Conservation (phyloP, 2,329 filamentous ascomycete species). For the Periconia sp. region DNA sequence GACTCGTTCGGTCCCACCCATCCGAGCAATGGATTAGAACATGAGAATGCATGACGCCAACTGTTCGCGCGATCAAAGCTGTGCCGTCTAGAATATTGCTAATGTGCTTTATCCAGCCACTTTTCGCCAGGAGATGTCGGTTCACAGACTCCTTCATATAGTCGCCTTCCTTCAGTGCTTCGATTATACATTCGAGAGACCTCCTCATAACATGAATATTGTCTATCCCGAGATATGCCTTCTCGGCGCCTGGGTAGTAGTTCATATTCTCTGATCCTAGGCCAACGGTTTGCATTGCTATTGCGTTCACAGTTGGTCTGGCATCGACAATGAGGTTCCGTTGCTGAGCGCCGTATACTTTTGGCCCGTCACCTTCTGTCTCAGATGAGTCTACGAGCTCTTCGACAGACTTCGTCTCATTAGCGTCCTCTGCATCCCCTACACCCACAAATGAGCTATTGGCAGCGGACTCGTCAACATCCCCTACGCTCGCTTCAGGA, state of each 20-base stretch:
- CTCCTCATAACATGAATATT: slow-evolving; percentile 99
- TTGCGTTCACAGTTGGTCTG: slow-evolving; percentile 89
- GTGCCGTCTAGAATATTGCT: slow-evolving; percentile 82
- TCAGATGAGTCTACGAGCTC: slow-evolving; percentile 44
- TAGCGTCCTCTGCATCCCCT: slow-evolving; percentile 28
- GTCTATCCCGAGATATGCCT: slow-evolving; percentile 92
- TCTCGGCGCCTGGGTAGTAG: slow-evolving; percentile 89
- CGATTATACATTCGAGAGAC: slow-evolving; percentile 85
- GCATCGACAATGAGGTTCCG: slow-evolving; percentile 96
- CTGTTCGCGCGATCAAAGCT: slow-evolving; percentile 80
- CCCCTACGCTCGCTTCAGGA: slow-evolving; percentile 41
- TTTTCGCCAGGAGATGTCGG: slow-evolving; percentile 79
- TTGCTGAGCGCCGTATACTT: slow-evolving; percentile 88
- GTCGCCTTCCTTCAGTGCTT: slow-evolving; percentile 91
- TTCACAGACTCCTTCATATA: slow-evolving; percentile 82
- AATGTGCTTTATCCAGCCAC: slow-evolving; percentile 91
- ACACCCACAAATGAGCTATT: slow-evolving; percentile 43
- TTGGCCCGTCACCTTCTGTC: slow-evolving; percentile 39
- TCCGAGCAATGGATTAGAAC: slow-evolving; percentile 98
- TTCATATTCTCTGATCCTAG: slow-evolving; percentile 98
- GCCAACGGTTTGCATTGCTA: slow-evolving; percentile 91
- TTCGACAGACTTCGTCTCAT: slow-evolving; percentile 25
- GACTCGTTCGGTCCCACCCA: slow-evolving; percentile 96
- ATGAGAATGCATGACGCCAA: slow-evolving; percentile 92
- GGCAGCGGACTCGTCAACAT: slow-evolving; percentile 37